Base-by-base conservation (phyloP, 176 grass and related monocot species). In the Aegilops sharonensis region DNA sequence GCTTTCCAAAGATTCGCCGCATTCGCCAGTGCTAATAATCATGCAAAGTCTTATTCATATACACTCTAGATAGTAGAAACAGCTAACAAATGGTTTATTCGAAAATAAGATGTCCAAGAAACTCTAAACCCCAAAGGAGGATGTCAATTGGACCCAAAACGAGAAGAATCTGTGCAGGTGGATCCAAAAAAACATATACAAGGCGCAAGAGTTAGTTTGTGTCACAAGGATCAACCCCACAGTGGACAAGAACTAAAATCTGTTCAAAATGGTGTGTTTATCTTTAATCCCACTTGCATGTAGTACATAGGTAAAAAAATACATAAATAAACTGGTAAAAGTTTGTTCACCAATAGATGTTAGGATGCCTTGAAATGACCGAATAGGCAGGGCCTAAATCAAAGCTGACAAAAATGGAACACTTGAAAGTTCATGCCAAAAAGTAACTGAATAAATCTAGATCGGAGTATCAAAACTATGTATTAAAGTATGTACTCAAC, bases 341-440 rank as follows among this genome's bases (percentile, higher is more conserved):
- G 12, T 8, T 31, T 40, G 5, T 72, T 81, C 30, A 52, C 57
- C 34, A n/a, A 32, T 14, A 39, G 24, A 73, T 84, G 60, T 40
- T 78, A 35, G 8, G 68, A 79, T 72, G 42, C 4, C n/a, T 39
- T 57, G 37, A 54, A 83, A 83, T 59, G 12, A 67, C 23, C 67
- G 15, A 78, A 11, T 18, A 40, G 23, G 34, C 27, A 68, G 4
- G 4, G 2, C 40, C 40, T 11, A 78, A 69, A 78, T 54, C 2
- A 65, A 66, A 82, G 67, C 34, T 31, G 8, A 45, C 24, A 52
- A 15, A 42, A 17, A 65, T 7, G 69, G 66, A 81, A 65, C 13
- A 66, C 63, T 39, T 84, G 29, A 64, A 79, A 54, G 17, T 50
- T 10, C 54, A 86, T 64, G 34, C 18, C 72, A 36, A 63, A 72